These are phyloP conservation scores for Pythium inflatum DNA, from an alignment of 352 stramenopile species.

Conservation along the genomic window DNA sequence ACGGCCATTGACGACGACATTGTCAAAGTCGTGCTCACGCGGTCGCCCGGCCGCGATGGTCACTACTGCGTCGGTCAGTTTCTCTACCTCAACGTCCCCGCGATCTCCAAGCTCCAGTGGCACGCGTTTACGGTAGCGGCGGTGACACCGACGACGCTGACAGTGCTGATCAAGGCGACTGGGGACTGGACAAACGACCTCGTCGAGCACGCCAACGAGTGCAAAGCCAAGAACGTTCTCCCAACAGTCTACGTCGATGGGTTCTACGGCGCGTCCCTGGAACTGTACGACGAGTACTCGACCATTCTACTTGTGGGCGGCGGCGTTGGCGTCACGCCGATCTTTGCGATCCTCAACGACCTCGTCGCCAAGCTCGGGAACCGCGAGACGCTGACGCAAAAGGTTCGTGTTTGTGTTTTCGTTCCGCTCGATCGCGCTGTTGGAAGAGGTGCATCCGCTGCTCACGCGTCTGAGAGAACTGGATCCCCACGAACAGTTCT, in stretches of 20 bases:
- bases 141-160: constrained; percentile 29
- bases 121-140: constrained; percentile 51
- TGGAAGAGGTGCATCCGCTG: constrained; percentile 44
- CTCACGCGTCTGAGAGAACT: constrained; percentile 34
- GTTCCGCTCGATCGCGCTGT: constrained; percentile 43
- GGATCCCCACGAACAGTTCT: constrained; percentile 30
- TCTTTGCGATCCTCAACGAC: constrained; percentile 49
- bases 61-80: constrained; percentile 45
- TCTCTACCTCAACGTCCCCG: constrained; percentile 48
- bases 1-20: constrained; percentile 31
- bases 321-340: constrained; percentile 47
- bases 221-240: constrained; percentile 22
- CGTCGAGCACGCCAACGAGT: constrained; percentile 39
- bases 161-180: constrained; percentile 45
- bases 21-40: constrained; percentile 44
- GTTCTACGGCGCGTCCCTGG: constrained; percentile 44
- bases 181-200: constrained; percentile 45
- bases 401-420: constrained; percentile 44
- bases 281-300: constrained; percentile 41
- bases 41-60: constrained; percentile 23
- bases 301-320: constrained; percentile 40
- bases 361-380: constrained; percentile 29
- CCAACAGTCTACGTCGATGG: constrained; percentile 50
- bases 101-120: constrained; percentile 55
- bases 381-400: constrained; percentile 21